These are phyloP conservation scores for Sporisorium sorghi DNA, from an alignment of 1,284 basidiomycete genomes.

Conservation along the genomic window DNA sequence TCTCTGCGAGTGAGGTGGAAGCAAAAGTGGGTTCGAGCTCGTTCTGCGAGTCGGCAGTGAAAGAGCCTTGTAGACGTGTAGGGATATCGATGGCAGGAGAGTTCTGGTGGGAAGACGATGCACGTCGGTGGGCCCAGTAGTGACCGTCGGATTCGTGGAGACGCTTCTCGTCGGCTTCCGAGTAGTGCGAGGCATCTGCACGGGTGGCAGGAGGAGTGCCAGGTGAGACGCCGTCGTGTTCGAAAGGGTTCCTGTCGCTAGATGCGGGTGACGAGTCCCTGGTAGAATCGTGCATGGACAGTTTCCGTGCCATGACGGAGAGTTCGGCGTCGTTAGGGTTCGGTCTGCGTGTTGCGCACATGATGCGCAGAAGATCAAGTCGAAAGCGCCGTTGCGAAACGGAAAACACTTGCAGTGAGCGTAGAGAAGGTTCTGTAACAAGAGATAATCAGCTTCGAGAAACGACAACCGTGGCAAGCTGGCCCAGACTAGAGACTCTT, in stretches of 20 bases:
- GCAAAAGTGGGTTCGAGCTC: slow-evolving; percentile 44
- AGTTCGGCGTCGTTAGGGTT: slow-evolving; percentile 31
- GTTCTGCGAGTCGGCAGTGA: slow-evolving; percentile 39
- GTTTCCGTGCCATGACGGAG: slow-evolving; percentile 23
- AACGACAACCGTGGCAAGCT: not conserved
- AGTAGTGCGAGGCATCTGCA: slow-evolving; percentile 53
- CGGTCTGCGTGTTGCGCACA: slow-evolving; percentile 37
- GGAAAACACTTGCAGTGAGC: slow-evolving; percentile 3
- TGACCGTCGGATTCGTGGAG: slow-evolving; percentile 57
- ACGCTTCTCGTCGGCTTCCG: slow-evolving; percentile 58
- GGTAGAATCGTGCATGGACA: slow-evolving; percentile 34
- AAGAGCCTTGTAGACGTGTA: slow-evolving; percentile 34
- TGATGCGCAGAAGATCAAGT: slow-evolving; percentile 16
- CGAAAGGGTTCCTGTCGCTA: slow-evolving; percentile 41
- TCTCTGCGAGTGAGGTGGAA: slow-evolving; percentile 39
- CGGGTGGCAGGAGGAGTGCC: slow-evolving; percentile 47
- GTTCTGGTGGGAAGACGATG: slow-evolving; percentile 37
- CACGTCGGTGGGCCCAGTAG: slow-evolving; percentile 52
- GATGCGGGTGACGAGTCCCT: slow-evolving; percentile 44
- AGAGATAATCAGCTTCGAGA: slow-evolving; percentile 7
- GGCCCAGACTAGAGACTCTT: not conserved
- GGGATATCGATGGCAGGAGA: slow-evolving; percentile 42
- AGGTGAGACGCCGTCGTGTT: slow-evolving; percentile 21
- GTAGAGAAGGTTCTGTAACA: not conserved
- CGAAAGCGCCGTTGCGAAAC: not conserved